Evolutionary conservation across 2,329 filamentous ascomycete genomes (phyloP).

Genomic region (Ascomycota sp.): DNA sequence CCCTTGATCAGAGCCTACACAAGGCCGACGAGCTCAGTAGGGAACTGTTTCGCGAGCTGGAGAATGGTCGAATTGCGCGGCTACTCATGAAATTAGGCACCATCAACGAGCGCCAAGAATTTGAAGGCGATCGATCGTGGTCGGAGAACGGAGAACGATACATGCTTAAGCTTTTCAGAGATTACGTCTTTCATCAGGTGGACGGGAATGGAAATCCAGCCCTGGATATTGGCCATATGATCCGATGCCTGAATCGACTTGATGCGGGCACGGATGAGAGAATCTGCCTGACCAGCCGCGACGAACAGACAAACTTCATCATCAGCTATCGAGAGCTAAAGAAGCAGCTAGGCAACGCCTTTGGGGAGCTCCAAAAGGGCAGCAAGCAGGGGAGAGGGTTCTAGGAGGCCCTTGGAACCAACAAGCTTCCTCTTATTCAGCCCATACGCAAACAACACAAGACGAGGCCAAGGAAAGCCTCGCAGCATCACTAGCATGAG

Average conservation of each 20-base stretch:
- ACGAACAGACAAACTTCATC: constrained; percentile 74
- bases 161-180: constrained; percentile 79
- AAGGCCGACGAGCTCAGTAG: constrained; percentile 51
- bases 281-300: constrained; percentile 64
- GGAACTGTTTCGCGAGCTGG: constrained; percentile 57
- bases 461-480: too few species aligned
- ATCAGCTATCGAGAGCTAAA: constrained; percentile 80
- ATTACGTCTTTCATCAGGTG: constrained; percentile 94
- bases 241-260: constrained; percentile 72
- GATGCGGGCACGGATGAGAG: constrained; percentile 77
- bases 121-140: constrained; percentile 57
- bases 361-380: constrained; percentile 32
- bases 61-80: constrained; percentile 70
- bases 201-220: constrained; percentile 65
- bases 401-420: constrained; percentile 6
- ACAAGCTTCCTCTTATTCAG: neutral
- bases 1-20: constrained; percentile 61
- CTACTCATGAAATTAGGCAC: constrained; percentile 62
- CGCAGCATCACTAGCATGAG: too few species aligned
- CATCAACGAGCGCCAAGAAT: constrained; percentile 76
- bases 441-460: too few species aligned
- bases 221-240: constrained; percentile 68
- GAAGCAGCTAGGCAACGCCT: constrained; percentile 34
- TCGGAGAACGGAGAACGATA: constrained; percentile 84
- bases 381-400: constrained; percentile 15